Conservation (phyloP, 2,329 filamentous ascomycete genomes). For the Lecanicillium sp. region DNA sequence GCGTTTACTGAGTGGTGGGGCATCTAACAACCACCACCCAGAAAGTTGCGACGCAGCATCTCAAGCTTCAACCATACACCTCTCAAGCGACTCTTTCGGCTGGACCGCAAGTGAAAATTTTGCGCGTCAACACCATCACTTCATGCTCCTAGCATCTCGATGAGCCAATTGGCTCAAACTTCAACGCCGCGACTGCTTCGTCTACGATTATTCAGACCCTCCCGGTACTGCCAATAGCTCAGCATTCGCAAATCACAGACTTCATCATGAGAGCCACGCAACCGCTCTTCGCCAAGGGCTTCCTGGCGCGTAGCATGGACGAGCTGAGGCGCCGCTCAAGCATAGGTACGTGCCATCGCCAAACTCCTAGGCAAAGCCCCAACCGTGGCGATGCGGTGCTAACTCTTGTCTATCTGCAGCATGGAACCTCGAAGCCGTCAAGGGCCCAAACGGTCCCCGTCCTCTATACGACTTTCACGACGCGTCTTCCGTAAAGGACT, state of each 20-base stretch:
- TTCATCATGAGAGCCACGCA: conserved; percentile 39
- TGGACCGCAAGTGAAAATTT: background rate
- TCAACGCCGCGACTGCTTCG: background rate
- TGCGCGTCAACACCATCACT: background rate
- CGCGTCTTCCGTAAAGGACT: conserved; percentile 36
- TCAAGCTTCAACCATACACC: conserved; percentile 3
- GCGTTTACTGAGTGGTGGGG: background rate
- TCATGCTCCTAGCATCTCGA: conserved; percentile 15
- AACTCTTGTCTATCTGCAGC: conserved; percentile 32
- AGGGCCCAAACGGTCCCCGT: conserved; percentile 54
- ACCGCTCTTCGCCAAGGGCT: conserved; percentile 39
- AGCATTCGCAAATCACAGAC: conserved; percentile 2
- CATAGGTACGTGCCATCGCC: conserved; percentile 45
- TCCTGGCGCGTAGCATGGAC: conserved; percentile 49
- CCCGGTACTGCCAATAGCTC: background rate
- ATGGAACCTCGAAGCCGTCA: conserved; percentile 60
- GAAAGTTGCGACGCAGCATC: background rate
- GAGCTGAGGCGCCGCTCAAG: conserved; percentile 49
- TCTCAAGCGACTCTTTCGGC: background rate
- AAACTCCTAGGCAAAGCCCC: too few species aligned
- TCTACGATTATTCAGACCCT: too few species aligned
- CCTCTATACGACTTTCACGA: conserved; percentile 56
- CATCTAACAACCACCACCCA: background rate
- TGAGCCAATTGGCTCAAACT: conserved; percentile 21
- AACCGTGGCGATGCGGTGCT: too few species aligned